phyloP scores from a whole-genome alignment of 352 stramenopile species.

The Pythium biforme region DNA sequence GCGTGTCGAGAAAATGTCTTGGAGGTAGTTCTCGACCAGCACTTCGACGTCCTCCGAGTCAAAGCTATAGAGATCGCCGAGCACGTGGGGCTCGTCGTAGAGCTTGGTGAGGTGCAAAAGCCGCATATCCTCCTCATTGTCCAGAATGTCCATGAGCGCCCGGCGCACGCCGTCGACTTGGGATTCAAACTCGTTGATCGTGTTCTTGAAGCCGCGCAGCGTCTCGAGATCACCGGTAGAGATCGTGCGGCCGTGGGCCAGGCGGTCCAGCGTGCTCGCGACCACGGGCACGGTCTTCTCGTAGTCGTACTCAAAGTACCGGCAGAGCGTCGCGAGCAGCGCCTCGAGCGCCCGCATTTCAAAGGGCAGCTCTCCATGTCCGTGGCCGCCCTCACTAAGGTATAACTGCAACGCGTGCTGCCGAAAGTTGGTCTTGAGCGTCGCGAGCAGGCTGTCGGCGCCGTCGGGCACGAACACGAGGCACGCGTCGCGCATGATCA shows the following conservation, averaged over 20 bases:
- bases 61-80: conserved; percentile 55
- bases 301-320: conserved; percentile 57
- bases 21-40: conserved; percentile 71
- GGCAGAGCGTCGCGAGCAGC: conserved; percentile 51
- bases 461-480: conserved; percentile 40
- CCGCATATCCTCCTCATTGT: conserved; percentile 68
- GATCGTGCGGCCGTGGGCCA: conserved; percentile 44
- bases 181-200: conserved; percentile 71
- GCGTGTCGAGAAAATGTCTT: conserved; percentile 78
- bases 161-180: conserved; percentile 63
- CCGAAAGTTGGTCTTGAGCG: conserved; percentile 32
- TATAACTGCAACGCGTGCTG: conserved; percentile 18
- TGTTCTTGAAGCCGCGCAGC: conserved; percentile 69
- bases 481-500: conserved; percentile 63
- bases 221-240: conserved; percentile 56
- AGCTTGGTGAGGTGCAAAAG: conserved; percentile 71
- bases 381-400: not conserved
- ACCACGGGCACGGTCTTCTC: conserved; percentile 46
- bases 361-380: conserved; percentile 9
- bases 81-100: conserved; percentile 45
- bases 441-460: conserved; percentile 49
- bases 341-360: conserved; percentile 34
- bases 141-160: conserved; percentile 61
- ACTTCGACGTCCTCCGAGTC: conserved; percentile 76
- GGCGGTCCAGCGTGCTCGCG: conserved; percentile 42